Evolutionary conservation across 176 grass and related monocot species (phyloP).

Genomic region (Zea mays): Zm-B73-REFERENCE-NAM-5.0 NC_050102.1:121246501-121247000

Average conservation of each 20-base stretch:
- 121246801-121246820: slow-evolving; percentile 58
- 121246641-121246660: slow-evolving; percentile 64
- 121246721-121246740: slow-evolving; percentile 6
- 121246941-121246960: not conserved
- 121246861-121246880: slow-evolving; percentile 57
- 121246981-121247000: not conserved
- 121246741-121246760: slow-evolving; percentile 23
- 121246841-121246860: slow-evolving; percentile 53
- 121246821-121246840: slow-evolving; percentile 43
- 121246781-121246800: slow-evolving; percentile 57
- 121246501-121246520: too few species aligned
- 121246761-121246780: slow-evolving; percentile 34
- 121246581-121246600: not conserved
- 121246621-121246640: slow-evolving; percentile 62
- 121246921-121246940: slow-evolving; percentile 23
- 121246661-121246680: slow-evolving; percentile 58
- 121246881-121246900: slow-evolving; percentile 50
- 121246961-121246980: not conserved
- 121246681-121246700: slow-evolving; percentile 50
- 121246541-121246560: too few species aligned
- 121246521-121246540: too few species aligned
- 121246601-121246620: not conserved
- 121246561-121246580: not conserved
- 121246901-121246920: slow-evolving; percentile 50
- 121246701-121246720: slow-evolving; percentile 43